Conservation (phyloP, 306 rosid species). For the Coriaria nepalensis region DNA sequence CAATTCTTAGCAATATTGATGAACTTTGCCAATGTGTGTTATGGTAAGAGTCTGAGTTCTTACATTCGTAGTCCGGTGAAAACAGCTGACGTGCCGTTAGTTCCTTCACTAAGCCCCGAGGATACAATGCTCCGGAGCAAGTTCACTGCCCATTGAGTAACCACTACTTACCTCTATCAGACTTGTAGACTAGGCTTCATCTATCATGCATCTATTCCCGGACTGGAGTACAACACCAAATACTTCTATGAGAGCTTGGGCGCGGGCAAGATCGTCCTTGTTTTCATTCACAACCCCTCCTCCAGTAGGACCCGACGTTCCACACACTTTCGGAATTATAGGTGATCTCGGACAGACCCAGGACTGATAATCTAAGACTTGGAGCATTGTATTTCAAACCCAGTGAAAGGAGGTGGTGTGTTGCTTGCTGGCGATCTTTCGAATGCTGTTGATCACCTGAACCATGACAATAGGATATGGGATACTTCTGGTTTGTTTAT, state of each 20-base stretch:
- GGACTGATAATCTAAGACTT: background rate
- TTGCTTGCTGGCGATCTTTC: background rate
- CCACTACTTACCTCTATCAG: too few relatives aligned
- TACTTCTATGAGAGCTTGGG: background rate
- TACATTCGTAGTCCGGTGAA: too few relatives aligned
- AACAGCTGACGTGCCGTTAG: too few relatives aligned
- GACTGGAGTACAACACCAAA: background rate
- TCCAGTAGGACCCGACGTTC: background rate
- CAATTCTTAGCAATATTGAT: too few relatives aligned
- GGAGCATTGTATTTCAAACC: background rate
- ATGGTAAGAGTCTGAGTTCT: too few relatives aligned
- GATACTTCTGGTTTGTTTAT: background rate
- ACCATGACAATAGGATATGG: background rate
- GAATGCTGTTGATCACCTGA: background rate
- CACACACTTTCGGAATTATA: background rate
- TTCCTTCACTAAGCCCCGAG: too few relatives aligned
- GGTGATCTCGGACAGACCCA: background rate
- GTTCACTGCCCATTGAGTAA: too few relatives aligned
- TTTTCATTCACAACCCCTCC: conserved; percentile 1
- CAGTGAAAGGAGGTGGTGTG: background rate
- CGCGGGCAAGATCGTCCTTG: background rate
- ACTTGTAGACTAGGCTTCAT: too few relatives aligned
- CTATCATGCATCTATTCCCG: too few relatives aligned
- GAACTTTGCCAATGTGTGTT: too few relatives aligned
- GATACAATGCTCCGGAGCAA: too few relatives aligned